phyloP scores from a whole-genome alignment of 805 yeast genomes.

The Starmerella etchellsii region DNA sequence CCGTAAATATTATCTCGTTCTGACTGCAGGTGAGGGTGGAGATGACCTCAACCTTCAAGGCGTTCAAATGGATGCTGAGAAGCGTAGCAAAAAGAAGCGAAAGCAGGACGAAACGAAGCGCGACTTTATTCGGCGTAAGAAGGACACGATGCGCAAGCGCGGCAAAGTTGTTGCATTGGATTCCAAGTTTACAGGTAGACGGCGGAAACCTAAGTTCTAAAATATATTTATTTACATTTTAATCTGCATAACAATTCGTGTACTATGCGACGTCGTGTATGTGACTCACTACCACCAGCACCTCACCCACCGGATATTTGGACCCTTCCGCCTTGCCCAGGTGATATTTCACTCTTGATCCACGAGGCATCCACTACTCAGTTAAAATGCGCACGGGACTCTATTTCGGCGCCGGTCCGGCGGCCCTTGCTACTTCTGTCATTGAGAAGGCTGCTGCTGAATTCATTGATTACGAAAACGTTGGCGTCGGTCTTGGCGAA shows the following conservation, averaged over 20 bases:
- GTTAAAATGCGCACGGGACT: conserved; percentile 20
- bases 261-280: too few species aligned
- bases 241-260: too few species aligned
- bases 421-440: conserved; percentile 71
- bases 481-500: conserved; percentile 86
- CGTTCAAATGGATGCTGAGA: conserved; percentile 51
- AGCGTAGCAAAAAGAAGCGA: conserved; percentile 30
- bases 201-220: conserved; percentile 53
- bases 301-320: too few species aligned
- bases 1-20: conserved; percentile 78
- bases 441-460: conserved; percentile 81
- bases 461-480: conserved; percentile 52
- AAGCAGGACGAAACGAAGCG: conserved; percentile 60
- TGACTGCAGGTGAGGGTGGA: conserved; percentile 75
- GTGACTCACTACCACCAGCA: too few species aligned
- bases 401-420: conserved; percentile 99
- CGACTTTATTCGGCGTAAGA: conserved; percentile 78
- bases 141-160: conserved; percentile 80
- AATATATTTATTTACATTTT: conserved; percentile 7
- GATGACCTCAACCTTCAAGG: conserved; percentile 65
- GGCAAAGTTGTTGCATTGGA: conserved; percentile 82
- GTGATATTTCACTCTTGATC: too few species aligned
- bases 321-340: not conserved
- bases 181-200: conserved; percentile 83
- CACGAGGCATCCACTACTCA: too few species aligned